phyloP scores from a whole-genome alignment of 2,329 filamentous ascomycete genomes.

The Aspergillus terreus region DNA sequence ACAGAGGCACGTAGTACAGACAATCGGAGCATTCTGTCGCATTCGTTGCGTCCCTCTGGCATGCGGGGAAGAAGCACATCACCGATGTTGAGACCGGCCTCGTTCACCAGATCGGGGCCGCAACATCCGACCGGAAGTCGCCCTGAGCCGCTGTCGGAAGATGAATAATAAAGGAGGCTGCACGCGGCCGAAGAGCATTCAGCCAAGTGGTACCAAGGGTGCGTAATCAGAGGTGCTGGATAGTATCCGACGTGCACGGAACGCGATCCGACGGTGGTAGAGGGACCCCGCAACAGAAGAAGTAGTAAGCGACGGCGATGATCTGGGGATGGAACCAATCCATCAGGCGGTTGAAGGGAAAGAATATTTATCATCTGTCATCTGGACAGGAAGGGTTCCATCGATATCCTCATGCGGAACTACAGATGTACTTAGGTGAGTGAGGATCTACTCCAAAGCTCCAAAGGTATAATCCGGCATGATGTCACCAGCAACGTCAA shows the following conservation, averaged over 20 bases:
- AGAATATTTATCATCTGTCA: neutral
- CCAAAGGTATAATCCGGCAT: too few relatives aligned
- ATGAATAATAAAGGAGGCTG: too few relatives aligned
- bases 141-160: neutral
- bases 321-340: neutral
- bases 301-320: conserved; percentile 1
- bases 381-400: too few relatives aligned
- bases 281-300: neutral
- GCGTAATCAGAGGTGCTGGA: neutral
- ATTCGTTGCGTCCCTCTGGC: neutral
- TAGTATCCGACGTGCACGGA: conserved; percentile 3
- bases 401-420: too few relatives aligned
- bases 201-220: too few relatives aligned
- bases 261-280: neutral
- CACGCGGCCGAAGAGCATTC: neutral
- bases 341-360: neutral
- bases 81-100: neutral
- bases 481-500: too few relatives aligned
- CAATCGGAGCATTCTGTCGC: too few relatives aligned
- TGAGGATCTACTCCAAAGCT: too few relatives aligned
- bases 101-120: neutral
- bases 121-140: conserved; percentile 1
- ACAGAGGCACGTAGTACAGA: too few relatives aligned
- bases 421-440: too few relatives aligned
- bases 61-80: neutral